Base-by-base conservation (phyloP, 305 asterid genomes). In the Stenogyne calaminthoides region DNA sequence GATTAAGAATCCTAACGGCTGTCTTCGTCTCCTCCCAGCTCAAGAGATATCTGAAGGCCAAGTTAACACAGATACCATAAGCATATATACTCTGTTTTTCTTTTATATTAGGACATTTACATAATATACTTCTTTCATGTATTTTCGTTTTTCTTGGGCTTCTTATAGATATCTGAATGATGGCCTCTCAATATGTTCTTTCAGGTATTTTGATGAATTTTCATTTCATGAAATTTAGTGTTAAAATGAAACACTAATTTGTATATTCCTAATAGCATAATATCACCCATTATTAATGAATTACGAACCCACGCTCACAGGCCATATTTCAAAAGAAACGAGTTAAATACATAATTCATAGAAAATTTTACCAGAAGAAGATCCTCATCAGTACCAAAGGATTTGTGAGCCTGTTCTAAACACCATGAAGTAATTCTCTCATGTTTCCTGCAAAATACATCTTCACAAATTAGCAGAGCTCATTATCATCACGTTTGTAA, bases 331-430 rank as follows among this genome's bases (percentile, higher is more conserved):
- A 15, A 62, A 37, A 40, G 75, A 44, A 60, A 19, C 9, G 12
- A 19, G 32, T 25, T 25, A 25, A 25, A 25, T 25, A 25, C 3
- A 54, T 54, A 20, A 67, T 36, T 47, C 6, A 65, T 11, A 61
- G 63, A 66, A 18, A 46, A 44, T 10, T 34, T 84, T 88, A 93
- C 98, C 97, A 93, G 87, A 46, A 94, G 87, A 80, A 94, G 89
- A 85, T 94, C 99, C 77, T 94, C 99, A 83, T 94, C 99, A 7
- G 98, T 94, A 40, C 99, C 99, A 74, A 92, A 94, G 69, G 98
- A 81, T 80, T 88, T 94, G 65, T 88, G 95, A 25, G 99, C 96
- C 77, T 83, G 88, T 58, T 92, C 97, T 56, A 94, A 78, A 83
- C 92, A 87, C 84, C 85, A 73, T 19, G 91, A 86, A 39, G 84